Base-by-base conservation (phyloP, 1,284 basidiomycete genomes). In the Irpex sp. region DNA sequence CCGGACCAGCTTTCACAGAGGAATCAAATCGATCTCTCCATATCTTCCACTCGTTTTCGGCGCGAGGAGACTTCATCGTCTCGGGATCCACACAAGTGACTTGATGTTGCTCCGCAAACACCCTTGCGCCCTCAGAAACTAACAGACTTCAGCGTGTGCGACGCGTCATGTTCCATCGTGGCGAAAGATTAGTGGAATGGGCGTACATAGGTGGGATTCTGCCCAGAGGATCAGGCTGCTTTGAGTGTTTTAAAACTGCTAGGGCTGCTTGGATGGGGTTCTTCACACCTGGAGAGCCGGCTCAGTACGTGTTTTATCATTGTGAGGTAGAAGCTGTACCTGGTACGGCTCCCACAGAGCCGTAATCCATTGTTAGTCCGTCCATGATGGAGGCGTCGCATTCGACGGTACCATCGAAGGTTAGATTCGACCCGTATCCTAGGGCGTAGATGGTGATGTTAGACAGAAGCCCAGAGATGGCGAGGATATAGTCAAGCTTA, bases 331-430 rank as follows among this genome's bases (percentile, higher is more conserved):
- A 21, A 72, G 40, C 13, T 74, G 44, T 69, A 85, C 89, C 88
- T 72, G 85, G 78, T 26, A 90, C 78, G 2, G 90, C 89, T 57
- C 87, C 91, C 15, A 88, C 83, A 66, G 86, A 85, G 26, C 90
- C 91, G 72, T 89, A 93, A 58, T 79, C 76, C 51, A 77, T 74
- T 2, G 75, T 75, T 8, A 58, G 62, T 0, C 82, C 84, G 60
- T 84, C 80, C 87, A 91, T 91, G 63, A 93, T 78, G 7, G 89
- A 81, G 1, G 91, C 91, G 69, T 93, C 91, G 68, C 91, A 92
- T 75, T 93, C 91, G 17, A 91, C 89, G 1, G 75, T 77, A 7
- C 91, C 90, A 19, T 82, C 77, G 5, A 86, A 66, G 0, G 89
- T 92, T 49, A 93, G 76, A 72, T 93, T 93, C 1, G 91, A 89